Percentiles rank a stretch among this genome's conserved stretches.
phyloP scores from a whole-genome alignment of 2,329 filamentous ascomycete genomes.

The Pestalotiopsis sp. region DNA sequence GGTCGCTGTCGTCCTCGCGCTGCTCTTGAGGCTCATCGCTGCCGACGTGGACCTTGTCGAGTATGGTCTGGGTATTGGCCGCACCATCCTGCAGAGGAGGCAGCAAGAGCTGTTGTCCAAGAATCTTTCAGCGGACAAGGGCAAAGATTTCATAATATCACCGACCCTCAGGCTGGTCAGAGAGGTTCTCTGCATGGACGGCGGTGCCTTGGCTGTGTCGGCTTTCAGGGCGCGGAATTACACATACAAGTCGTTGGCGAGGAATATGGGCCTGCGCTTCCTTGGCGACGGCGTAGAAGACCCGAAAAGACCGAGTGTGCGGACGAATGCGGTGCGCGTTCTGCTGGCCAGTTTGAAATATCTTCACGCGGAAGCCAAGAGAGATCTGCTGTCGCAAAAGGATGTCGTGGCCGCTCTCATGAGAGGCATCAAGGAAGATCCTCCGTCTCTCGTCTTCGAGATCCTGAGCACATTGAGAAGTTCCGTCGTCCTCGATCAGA shows the following conservation, averaged over 20 bases:
- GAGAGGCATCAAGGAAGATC: slow-evolving; percentile 76
- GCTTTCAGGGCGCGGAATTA: slow-evolving; percentile 78
- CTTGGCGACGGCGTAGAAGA: slow-evolving; percentile 64
- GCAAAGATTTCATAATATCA: slow-evolving; percentile 86
- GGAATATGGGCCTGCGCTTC: slow-evolving; percentile 76
- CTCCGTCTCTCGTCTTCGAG: slow-evolving; percentile 73
- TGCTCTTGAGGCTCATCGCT: slow-evolving; percentile 80
- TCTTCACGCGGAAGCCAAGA: slow-evolving; percentile 75
- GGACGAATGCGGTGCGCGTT: slow-evolving; percentile 82
- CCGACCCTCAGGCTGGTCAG: slow-evolving; percentile 84
- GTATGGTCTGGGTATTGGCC: slow-evolving; percentile 77
- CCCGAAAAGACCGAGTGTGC: slow-evolving; percentile 71
- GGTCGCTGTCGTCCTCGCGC: slow-evolving; percentile 77
- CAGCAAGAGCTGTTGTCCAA: slow-evolving; percentile 81
- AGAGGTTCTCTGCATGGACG: slow-evolving; percentile 85
- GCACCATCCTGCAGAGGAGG: slow-evolving; percentile 77
- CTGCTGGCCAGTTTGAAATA: slow-evolving; percentile 79
- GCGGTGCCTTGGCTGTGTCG: slow-evolving; percentile 75
- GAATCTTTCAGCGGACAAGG: slow-evolving; percentile 77
- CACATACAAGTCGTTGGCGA: slow-evolving; percentile 78
- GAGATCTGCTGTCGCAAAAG: slow-evolving; percentile 79
- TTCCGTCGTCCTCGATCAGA: slow-evolving; percentile 74
- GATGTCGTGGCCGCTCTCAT: slow-evolving; percentile 73
- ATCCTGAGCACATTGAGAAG: slow-evolving; percentile 72
- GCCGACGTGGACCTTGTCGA: slow-evolving; percentile 72